Conservation (phyloP, 148 eudicot species). For the Polygonum aviculare region DNA sequence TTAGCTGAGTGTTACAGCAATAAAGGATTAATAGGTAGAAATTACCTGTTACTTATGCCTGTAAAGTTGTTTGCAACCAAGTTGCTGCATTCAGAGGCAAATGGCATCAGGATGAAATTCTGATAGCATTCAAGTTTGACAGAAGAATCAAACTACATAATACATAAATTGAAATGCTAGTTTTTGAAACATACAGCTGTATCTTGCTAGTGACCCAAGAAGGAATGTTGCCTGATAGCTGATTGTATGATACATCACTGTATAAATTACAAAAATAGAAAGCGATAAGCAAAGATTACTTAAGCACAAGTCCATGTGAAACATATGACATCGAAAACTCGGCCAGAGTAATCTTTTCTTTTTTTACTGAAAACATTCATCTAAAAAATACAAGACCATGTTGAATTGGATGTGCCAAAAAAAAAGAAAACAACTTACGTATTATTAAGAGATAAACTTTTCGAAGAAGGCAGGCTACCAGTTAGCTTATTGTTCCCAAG, state of each 20-base stretch:
- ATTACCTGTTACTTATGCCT: slow-evolving; percentile 49
- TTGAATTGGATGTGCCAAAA: too few species aligned
- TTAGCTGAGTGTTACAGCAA: too few species aligned
- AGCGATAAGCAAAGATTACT: neutral
- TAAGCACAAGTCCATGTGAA: too few species aligned
- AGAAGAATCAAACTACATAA: too few species aligned
- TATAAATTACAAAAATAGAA: slow-evolving; percentile 17
- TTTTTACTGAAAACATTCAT: too few species aligned
- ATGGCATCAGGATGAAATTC: neutral
- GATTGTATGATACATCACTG: slow-evolving; percentile 90
- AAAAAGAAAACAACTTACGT: slow-evolving; percentile 32
- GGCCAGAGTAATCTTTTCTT: too few species aligned
- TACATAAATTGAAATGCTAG: too few species aligned
- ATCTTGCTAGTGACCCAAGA: slow-evolving; percentile 50
- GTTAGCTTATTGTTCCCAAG: slow-evolving; percentile 72
- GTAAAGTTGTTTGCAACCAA: slow-evolving; percentile 76
- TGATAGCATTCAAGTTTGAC: too few species aligned
- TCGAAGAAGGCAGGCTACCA: slow-evolving; percentile 53
- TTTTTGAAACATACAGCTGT: slow-evolving; percentile 47
- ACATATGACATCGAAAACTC: too few species aligned
- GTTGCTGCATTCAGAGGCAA: slow-evolving; percentile 46
- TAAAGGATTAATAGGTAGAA: neutral
- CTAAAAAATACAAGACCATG: too few species aligned
- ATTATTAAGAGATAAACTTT: slow-evolving; percentile 38
- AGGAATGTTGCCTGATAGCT: slow-evolving; percentile 69